Conservation (phyloP, 1,139 yeast genomes). For the Sugiyamaella xylanicola region DNA sequence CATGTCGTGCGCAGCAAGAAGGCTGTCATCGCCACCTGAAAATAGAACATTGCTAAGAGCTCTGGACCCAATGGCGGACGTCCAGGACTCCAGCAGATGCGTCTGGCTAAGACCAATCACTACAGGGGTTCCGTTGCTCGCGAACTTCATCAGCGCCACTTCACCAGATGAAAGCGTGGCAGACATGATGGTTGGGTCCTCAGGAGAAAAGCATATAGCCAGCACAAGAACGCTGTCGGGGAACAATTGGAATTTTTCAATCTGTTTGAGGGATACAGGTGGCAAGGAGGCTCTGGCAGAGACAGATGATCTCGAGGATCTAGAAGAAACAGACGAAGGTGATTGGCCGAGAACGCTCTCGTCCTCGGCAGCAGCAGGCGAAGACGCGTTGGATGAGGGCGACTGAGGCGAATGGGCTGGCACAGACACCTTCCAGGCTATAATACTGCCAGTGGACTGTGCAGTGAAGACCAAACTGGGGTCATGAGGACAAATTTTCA, state of each 20-base stretch:
- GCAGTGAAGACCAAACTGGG: constrained; percentile 56
- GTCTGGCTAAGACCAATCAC: constrained; percentile 28
- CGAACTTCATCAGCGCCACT: constrained; percentile 32
- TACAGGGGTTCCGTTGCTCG: constrained; percentile 22
- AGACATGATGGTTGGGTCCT: constrained; percentile 30
- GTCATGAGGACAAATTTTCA: constrained; percentile 64
- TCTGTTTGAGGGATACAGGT: constrained; percentile 9
- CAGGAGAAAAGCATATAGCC: constrained; percentile 55
- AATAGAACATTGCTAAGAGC: constrained; percentile 61
- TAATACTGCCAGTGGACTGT: constrained; percentile 78
- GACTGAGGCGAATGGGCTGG: constrained; percentile 10
- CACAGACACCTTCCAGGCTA: constrained; percentile 54
- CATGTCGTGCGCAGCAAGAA: constrained; percentile 72
- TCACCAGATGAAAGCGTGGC: constrained; percentile 44
- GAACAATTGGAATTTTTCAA: constrained; percentile 41
- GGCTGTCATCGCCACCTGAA: constrained; percentile 91
- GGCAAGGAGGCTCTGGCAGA: constrained; percentile 4
- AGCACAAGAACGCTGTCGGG: constrained; percentile 60
- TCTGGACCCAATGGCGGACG: constrained; percentile 67
- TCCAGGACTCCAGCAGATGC: constrained; percentile 89
- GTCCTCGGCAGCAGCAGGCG: background rate
- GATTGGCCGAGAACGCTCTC: background rate
- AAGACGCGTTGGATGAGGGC: constrained; percentile 8
- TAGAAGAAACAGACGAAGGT: background rate
- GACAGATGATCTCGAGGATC: background rate